Percentiles rank a stretch among this genome's conserved stretches.
phyloP scores from a whole-genome alignment of 2,329 filamentous ascomycete species.

The Cladosporium sp. region DNA sequence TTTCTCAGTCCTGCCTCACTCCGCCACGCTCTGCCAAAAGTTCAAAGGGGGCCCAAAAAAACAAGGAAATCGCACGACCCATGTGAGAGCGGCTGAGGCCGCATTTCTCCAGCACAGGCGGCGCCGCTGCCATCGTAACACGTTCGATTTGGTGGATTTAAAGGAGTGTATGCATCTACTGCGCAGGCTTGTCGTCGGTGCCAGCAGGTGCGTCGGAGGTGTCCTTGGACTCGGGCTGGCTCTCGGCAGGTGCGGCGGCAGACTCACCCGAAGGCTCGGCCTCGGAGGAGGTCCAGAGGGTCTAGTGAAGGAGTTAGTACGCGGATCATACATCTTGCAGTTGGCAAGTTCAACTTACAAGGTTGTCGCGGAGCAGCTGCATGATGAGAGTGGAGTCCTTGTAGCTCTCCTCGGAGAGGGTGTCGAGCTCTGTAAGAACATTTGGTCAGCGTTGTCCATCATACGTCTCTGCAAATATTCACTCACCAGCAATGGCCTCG shows the following conservation, averaged over 20 bases:
- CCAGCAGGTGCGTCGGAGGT: conserved; percentile 60
- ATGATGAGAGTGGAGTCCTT: conserved; percentile 99
- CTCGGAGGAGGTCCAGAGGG: conserved; percentile 98
- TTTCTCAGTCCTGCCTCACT: conserved; percentile 11
- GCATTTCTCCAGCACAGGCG: conserved; percentile 8
- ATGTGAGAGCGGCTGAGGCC: conserved; percentile 4
- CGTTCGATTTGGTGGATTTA: conserved; percentile 8
- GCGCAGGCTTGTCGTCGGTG: conserved; percentile 49
- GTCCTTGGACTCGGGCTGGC: conserved; percentile 54
- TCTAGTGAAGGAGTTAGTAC: conserved; percentile 57
- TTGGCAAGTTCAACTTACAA: conserved; percentile 55
- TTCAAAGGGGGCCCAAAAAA: conserved; percentile 13
- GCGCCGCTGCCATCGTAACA: conserved; percentile 19
- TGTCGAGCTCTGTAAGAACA: conserved; percentile 74
- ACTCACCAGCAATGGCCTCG: conserved; percentile 84
- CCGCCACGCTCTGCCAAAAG: conserved; percentile 17
- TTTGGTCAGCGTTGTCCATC: conserved; percentile 15
- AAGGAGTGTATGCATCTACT: conserved; percentile 32
- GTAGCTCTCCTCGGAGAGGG: conserved; percentile 97
- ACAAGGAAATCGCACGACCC: conserved; percentile 17
- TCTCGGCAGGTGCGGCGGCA: conserved; percentile 42
- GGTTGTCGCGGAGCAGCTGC: conserved; percentile 96
- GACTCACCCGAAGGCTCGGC: conserved; percentile 71
- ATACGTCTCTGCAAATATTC: background rate
- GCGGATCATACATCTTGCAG: background rate